phyloP scores from a whole-genome alignment of 2,329 filamentous ascomycete species.

The Colletotrichum sp. region DNA sequence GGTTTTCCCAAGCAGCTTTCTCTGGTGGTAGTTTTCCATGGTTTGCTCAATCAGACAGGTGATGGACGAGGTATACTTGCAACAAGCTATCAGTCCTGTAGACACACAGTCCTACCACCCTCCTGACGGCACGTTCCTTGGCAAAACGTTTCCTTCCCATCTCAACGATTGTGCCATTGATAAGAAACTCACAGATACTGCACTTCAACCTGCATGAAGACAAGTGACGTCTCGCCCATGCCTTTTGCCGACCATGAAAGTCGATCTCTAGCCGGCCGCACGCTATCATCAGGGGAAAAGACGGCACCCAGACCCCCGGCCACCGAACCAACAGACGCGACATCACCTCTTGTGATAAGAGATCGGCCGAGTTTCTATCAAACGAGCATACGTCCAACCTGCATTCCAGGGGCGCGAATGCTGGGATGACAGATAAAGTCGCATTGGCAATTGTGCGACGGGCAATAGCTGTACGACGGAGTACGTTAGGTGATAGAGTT shows the following conservation, averaged over 20 bases:
- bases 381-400: background rate
- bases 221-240: background rate
- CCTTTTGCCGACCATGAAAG: background rate
- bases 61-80: background rate
- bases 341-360: background rate
- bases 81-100: background rate
- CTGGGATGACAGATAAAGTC: background rate
- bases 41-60: background rate
- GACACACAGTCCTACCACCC: background rate
- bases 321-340: background rate
- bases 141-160: background rate
- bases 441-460: background rate
- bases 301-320: background rate
- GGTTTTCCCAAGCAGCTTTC: accelerated
- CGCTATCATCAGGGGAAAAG: background rate
- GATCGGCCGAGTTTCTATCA: background rate
- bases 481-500: background rate
- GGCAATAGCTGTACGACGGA: background rate
- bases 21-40: background rate
- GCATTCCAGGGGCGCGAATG: background rate
- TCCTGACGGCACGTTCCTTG: background rate
- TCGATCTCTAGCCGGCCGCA: background rate
- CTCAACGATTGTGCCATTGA: background rate
- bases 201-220: background rate
- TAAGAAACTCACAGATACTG: background rate